A percentile compares a stretch with the other conserved stretches of the same genome.
Conservation (phyloP, 1,284 basidiomycete species). For the Irpex rosettiformis region DNA sequence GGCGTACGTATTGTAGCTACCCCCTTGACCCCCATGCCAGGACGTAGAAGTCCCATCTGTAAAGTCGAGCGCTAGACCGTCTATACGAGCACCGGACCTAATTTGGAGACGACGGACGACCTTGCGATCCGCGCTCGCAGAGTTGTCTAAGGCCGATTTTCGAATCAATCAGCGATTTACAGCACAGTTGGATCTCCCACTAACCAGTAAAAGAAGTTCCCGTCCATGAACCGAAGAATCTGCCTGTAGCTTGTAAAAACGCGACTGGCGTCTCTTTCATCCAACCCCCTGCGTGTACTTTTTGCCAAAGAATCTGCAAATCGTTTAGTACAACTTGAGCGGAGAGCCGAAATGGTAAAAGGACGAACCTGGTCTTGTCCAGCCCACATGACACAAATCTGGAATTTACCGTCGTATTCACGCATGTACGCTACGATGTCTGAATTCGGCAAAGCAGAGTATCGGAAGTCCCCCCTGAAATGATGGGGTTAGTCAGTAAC, state of each 20-base stretch:
- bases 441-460: conserved; percentile 6
- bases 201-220: conserved; percentile 4
- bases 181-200: too few species aligned
- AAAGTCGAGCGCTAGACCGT: conserved; percentile 4
- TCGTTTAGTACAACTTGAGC: not conserved
- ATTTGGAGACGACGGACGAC: not conserved
- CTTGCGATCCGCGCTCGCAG: not conserved
- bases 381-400: conserved; percentile 7
- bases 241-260: conserved; percentile 1
- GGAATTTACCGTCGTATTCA: not conserved
- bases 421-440: conserved; percentile 11
- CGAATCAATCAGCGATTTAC: not conserved
- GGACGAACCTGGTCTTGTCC: conserved; percentile 8
- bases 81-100: not conserved
- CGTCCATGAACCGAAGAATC: conserved; percentile 5
- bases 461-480: conserved; percentile 4
- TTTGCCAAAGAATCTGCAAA: not conserved
- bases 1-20: not conserved
- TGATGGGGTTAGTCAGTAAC: not conserved
- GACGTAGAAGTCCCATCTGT: conserved; percentile 1
- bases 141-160: not conserved
- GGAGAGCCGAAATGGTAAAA: not conserved
- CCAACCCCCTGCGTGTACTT: not conserved
- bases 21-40: conserved; percentile 6
- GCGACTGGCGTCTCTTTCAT: conserved; percentile 2